Evolutionary conservation across 2,329 filamentous ascomycete genomes (phyloP).

Genomic region (Colletotrichum sp.): DNA sequence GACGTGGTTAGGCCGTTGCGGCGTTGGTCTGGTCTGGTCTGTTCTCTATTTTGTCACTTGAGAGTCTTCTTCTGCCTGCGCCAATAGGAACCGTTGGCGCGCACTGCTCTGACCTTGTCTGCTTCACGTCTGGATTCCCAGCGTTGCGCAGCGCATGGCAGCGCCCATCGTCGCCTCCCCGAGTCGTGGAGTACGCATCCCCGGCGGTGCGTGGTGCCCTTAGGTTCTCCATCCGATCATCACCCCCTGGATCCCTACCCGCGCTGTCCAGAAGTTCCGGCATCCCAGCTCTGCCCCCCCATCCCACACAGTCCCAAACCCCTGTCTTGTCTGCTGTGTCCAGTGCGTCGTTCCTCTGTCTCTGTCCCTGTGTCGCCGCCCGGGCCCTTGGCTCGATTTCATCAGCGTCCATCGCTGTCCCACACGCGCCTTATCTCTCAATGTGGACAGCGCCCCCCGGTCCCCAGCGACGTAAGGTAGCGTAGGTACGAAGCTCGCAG

Average conservation of each 20-base stretch:
- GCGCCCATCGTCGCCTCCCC: neutral
- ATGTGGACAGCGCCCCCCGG: slow-evolving; percentile 5
- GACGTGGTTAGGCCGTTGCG: slow-evolving; percentile 15
- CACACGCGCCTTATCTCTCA: slow-evolving; percentile 16
- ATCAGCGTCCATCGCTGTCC: slow-evolving; percentile 13
- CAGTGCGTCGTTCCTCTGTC: neutral
- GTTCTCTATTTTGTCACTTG: neutral
- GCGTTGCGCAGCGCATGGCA: neutral
- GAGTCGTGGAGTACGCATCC: neutral
- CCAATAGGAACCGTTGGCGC: slow-evolving; percentile 15
- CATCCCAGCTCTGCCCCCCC: neutral
- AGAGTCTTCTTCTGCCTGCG: neutral
- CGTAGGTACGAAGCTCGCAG: neutral
- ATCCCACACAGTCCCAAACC: neutral
- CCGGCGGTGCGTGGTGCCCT: too few species aligned
- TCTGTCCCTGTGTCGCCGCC: neutral
- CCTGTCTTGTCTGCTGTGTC: neutral
- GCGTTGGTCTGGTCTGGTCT: neutral
- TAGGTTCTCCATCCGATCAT: neutral
- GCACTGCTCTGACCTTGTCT: slow-evolving; percentile 9
- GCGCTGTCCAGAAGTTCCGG: neutral
- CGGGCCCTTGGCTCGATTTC: slow-evolving; percentile 18
- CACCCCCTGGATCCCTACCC: neutral
- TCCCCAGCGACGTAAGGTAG: neutral
- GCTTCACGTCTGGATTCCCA: neutral